A percentile compares a stretch with the other conserved stretches of the same genome.
Conservation (phyloP, 768 basidiomycete genomes). For the Thelephora aurantiotincta region DNA sequence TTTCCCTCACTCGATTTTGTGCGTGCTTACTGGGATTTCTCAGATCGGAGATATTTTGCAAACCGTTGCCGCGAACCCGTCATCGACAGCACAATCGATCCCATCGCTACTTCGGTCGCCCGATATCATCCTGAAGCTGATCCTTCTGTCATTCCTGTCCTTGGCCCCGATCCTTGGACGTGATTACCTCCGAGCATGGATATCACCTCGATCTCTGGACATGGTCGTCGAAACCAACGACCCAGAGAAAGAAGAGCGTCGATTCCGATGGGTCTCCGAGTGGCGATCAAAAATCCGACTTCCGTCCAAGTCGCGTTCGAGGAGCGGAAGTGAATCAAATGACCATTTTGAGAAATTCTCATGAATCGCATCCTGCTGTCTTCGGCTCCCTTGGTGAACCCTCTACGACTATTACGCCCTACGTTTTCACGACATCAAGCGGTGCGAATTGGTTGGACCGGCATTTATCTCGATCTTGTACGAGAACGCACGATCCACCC, state of each 20-base stretch:
- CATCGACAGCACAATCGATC: conserved; percentile 63
- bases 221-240: conserved; percentile 4
- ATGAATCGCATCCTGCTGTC: too few species aligned
- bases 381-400: too few species aligned
- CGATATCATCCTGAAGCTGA: conserved; percentile 69
- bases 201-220: conserved; percentile 18
- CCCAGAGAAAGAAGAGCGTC: conserved; percentile 22
- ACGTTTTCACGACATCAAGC: too few species aligned
- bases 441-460: too few species aligned
- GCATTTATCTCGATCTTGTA: too few species aligned
- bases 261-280: conserved; percentile 46
- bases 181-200: conserved; percentile 44
- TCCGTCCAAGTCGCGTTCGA: conserved; percentile 34
- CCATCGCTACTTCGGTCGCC: conserved; percentile 77
- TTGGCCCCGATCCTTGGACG: conserved; percentile 78
- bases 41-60: conserved; percentile 83
- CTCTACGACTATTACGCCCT: too few species aligned
- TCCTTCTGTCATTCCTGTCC: conserved; percentile 70
- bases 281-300: conserved; percentile 50
- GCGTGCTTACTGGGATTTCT: conserved; percentile 3
- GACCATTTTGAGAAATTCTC: conserved; percentile 9
- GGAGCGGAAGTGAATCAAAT: conserved; percentile 5
- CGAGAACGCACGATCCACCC: too few species aligned
- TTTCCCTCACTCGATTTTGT: neutral
- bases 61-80: conserved; percentile 61